Evolutionary conservation across 257 asterid genomes (phyloP).

Genomic region (Apocynum venetum): DNA sequence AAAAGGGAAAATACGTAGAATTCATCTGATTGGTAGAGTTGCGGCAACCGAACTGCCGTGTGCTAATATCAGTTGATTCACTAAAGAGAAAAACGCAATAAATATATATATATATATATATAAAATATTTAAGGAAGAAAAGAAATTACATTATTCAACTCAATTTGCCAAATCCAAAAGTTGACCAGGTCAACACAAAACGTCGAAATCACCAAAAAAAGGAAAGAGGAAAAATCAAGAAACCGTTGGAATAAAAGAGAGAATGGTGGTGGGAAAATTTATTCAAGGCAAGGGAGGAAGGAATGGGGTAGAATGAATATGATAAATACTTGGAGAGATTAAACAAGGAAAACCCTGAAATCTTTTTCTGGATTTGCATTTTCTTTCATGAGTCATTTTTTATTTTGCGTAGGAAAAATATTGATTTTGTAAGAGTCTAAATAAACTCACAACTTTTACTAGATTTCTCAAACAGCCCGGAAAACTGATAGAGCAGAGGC

Average conservation of each 20-base stretch:
- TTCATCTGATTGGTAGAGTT: neutral
- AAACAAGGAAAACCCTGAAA: too few species aligned
- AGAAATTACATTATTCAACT: neutral
- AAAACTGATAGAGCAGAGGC: slow-evolving; percentile 4
- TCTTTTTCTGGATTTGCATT: neutral
- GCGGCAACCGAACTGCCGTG: neutral
- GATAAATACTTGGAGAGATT: neutral
- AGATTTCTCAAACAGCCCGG: neutral
- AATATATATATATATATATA: too few species aligned
- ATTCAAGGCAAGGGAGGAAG: neutral
- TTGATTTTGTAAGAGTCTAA: neutral
- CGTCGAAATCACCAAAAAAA: neutral
- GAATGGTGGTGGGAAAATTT: slow-evolving; percentile 8
- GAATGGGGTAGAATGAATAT: neutral
- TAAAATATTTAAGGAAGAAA: neutral
- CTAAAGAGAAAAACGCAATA: neutral
- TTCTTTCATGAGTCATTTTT: neutral
- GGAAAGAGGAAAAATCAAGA: neutral
- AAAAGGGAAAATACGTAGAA: neutral
- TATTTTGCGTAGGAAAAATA: neutral
- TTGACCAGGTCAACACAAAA: neutral
- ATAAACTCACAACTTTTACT: neutral
- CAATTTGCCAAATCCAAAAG: neutral
- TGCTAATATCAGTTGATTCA: neutral
- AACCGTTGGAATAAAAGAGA: slow-evolving; percentile 4